These are phyloP conservation scores for Rhazya stricta DNA, from an alignment of 257 asterid species.

Conservation along the genomic window DNA sequence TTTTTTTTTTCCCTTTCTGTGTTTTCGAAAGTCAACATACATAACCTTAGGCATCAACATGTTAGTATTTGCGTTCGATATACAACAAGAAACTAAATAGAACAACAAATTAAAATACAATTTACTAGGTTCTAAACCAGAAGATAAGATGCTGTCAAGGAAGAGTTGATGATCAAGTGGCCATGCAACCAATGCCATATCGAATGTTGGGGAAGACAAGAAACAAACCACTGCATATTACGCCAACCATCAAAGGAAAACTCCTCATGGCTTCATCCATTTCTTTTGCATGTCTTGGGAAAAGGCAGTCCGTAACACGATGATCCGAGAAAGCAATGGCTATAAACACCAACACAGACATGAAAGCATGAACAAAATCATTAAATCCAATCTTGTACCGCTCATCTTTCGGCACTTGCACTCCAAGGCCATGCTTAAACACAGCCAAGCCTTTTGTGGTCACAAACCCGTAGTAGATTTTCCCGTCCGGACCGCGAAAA, in stretches of 20 bases:
- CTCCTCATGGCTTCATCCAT: conserved; percentile 84
- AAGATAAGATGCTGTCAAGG: neutral
- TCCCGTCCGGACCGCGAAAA: conserved; percentile 72
- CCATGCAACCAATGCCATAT: conserved; percentile 73
- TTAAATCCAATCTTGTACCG: conserved; percentile 52
- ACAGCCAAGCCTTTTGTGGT: conserved; percentile 66
- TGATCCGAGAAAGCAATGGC: conserved; percentile 82
- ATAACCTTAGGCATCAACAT: neutral
- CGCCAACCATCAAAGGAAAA: conserved; percentile 85
- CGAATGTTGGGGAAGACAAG: conserved; percentile 86
- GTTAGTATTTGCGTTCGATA: neutral
- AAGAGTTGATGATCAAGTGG: conserved; percentile 28
- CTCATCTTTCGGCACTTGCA: conserved; percentile 66
- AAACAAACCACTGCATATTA: conserved; percentile 74
- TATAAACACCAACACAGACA: conserved; percentile 74
- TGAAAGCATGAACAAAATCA: conserved; percentile 76
- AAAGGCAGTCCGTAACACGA: conserved; percentile 70
- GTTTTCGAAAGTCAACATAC: neutral
- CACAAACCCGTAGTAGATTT: conserved; percentile 75
- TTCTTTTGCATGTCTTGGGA: conserved; percentile 70
- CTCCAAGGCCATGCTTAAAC: conserved; percentile 62
- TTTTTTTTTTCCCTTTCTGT: too few species aligned
- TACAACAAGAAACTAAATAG: neutral
- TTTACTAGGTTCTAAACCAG: neutral
- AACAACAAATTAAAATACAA: neutral